These are phyloP conservation scores for Podospora didyma DNA, from an alignment of 495 filamentous ascomycete species.

Conservation along the genomic window DNA sequence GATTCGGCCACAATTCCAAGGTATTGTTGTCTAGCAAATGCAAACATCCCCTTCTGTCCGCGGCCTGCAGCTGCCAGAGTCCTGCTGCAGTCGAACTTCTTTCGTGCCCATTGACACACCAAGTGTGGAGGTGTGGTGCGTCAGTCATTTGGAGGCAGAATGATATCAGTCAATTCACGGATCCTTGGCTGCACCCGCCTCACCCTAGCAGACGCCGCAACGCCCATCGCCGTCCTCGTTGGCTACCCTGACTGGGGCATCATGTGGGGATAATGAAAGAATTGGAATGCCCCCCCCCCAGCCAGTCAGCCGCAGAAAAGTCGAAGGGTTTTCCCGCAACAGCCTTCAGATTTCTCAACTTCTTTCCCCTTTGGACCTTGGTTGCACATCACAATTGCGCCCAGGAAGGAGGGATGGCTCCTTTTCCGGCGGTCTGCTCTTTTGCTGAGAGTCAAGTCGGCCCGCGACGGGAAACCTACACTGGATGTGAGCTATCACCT, in stretches of 20 bases:
- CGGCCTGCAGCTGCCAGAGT: too few relatives aligned
- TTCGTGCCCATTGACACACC: too few relatives aligned
- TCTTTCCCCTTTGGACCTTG: neutral
- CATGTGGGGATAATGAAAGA: neutral
- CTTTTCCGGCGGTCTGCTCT: neutral
- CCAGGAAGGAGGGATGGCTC: too few relatives aligned
- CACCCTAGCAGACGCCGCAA: neutral
- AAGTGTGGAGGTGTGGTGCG: too few relatives aligned
- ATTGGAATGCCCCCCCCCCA: neutral
- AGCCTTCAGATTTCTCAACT: neutral
- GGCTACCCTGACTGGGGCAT: neutral
- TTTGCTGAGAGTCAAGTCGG: neutral
- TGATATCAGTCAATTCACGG: neutral
- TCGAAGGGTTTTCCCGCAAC: neutral
- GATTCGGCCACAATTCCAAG: too few relatives aligned
- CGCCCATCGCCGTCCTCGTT: neutral
- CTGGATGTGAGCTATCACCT: slow-evolving; percentile 5
- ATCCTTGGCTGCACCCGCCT: neutral
- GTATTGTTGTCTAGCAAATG: too few relatives aligned
- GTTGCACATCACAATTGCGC: too few relatives aligned
- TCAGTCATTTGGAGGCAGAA: too few relatives aligned
- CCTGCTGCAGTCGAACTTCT: too few relatives aligned
- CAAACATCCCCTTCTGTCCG: too few relatives aligned
- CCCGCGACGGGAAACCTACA: slow-evolving; percentile 1
- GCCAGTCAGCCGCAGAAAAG: neutral